Percentiles rank a stretch among this genome's conserved stretches.
These are phyloP conservation scores for Magnolia kwangsiensis DNA, from an alignment of 164 flowering plant genomes.

Conservation along the genomic window DNA sequence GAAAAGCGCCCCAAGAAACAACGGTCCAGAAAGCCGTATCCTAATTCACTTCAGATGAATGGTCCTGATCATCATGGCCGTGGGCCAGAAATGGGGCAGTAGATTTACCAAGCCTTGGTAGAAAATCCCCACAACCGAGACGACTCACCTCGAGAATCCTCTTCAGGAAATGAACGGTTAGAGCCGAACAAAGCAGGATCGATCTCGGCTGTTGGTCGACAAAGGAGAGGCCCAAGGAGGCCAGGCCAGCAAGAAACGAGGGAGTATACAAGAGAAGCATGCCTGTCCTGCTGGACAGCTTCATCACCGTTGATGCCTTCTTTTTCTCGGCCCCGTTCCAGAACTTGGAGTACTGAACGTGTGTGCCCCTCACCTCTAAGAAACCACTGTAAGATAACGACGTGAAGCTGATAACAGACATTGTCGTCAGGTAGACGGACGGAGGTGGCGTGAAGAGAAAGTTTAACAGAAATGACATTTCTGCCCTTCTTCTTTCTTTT, in stretches of 20 bases:
- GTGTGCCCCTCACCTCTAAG: slow-evolving; percentile 47
- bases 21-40: no score
- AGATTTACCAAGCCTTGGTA: no score
- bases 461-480: neutral
- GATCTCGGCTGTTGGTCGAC: slow-evolving; percentile 26
- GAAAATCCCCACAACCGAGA: no score
- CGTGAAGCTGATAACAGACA: slow-evolving; percentile 29
- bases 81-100: no score
- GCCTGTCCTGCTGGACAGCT: slow-evolving; percentile 36
- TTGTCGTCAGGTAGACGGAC: slow-evolving; percentile 30
- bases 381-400: slow-evolving; percentile 26
- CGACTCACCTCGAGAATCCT: slow-evolving; percentile 52
- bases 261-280: slow-evolving; percentile 56
- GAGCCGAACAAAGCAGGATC: slow-evolving; percentile 37
- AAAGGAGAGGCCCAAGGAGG: slow-evolving; percentile 18
- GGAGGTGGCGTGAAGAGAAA: slow-evolving; percentile 44
- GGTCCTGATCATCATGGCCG: no score
- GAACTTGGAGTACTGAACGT: slow-evolving; percentile 59
- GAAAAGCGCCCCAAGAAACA: no score
- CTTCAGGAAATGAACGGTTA: slow-evolving; percentile 63
- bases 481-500: neutral
- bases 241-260: slow-evolving; percentile 35
- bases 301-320: neutral
- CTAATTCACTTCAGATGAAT: no score
- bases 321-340: slow-evolving; percentile 16